Base-by-base conservation (phyloP, 75 land plant genomes). In the Isoetes taiwanensis region DNA sequence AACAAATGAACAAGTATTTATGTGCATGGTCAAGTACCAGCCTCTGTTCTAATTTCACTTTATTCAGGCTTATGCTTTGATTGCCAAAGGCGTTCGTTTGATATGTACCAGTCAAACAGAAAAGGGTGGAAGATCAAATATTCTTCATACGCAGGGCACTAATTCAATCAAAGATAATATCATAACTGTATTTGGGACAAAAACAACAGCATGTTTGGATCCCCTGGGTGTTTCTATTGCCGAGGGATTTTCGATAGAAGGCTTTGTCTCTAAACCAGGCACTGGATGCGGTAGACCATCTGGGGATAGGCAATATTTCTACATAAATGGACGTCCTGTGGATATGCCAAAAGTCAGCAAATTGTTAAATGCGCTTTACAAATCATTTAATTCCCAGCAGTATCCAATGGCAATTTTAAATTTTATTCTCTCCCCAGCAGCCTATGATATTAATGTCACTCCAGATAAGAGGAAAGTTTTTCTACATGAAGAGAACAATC, bases 381-480 rank as follows among this genome's bases (percentile, higher is more conserved):
- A 41, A 63, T 65, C 75, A 52, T 79, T 76, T 55, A 90, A 90
- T 55, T 80, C 94, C 24, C 68, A 69, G 43, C 97, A 90, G 43
- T 80, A 76, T 64, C 97, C 97, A 14, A 80, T 90, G 67, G 94
- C 77, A 16, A 71, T 90, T 19, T 41, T 90, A 64, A 83, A 90
- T 46, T 86, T 90, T 46, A 69, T 60, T 21, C 35, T 90, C 19
- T 78, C 97, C n/a, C 66, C 80, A 28, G 54, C 54, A 54, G 56
- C 80, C 21, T 90, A 74, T 78, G 97, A 90, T 67, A 80, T 90
- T 21, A 90, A 90, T 76, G 88, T 90, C 17, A 86, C 88, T 11
- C 97, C 97, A 33, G 97, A 90, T 56, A 90, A 90, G 52, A 74
- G 97, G 32, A 90, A 90, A 66, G 58, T 90, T 30, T 90, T 90